A percentile compares a stretch with the other conserved stretches of the same genome.
Conservation (phyloP, 306 rosid genomes). For the Corylus heterophylla region DNA sequence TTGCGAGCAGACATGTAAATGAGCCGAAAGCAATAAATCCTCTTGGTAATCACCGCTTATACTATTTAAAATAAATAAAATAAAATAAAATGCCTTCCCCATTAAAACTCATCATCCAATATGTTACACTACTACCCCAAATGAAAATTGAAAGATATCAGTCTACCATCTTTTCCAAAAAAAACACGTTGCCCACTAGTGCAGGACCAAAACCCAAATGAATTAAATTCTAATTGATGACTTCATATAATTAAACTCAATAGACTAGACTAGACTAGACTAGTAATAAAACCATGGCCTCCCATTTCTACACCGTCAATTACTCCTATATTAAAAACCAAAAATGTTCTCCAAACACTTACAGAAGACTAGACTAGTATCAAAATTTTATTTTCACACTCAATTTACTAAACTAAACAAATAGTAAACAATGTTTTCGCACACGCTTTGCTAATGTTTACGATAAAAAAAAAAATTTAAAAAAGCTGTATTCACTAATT, state of each 20-base stretch:
- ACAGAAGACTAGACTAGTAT: background rate
- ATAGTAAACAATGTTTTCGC: background rate
- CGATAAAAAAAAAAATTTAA: too few species aligned
- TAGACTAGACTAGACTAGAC: too few species aligned
- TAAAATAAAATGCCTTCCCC: too few species aligned
- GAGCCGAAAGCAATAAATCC: too few species aligned
- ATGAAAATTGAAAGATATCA: too few species aligned
- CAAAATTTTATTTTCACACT: background rate
- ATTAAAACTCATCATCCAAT: too few species aligned
- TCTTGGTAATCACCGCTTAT: too few species aligned
- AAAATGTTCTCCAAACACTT: background rate
- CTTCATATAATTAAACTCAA: background rate
- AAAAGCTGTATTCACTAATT: background rate
- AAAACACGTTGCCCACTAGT: background rate
- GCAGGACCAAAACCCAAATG: background rate
- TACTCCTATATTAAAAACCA: background rate
- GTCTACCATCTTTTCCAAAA: too few species aligned
- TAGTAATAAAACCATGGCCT: background rate
- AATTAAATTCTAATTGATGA: background rate
- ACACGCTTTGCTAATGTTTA: background rate
- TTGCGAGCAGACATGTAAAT: too few species aligned
- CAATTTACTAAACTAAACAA: background rate
- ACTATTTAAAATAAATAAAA: too few species aligned
- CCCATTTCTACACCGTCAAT: background rate
- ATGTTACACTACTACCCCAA: too few species aligned